A percentile compares a stretch with the other conserved stretches of the same genome.
Evolutionary conservation across 768 basidiomycete genomes (phyloP).

Genomic region (Russula vinacea): DNA sequence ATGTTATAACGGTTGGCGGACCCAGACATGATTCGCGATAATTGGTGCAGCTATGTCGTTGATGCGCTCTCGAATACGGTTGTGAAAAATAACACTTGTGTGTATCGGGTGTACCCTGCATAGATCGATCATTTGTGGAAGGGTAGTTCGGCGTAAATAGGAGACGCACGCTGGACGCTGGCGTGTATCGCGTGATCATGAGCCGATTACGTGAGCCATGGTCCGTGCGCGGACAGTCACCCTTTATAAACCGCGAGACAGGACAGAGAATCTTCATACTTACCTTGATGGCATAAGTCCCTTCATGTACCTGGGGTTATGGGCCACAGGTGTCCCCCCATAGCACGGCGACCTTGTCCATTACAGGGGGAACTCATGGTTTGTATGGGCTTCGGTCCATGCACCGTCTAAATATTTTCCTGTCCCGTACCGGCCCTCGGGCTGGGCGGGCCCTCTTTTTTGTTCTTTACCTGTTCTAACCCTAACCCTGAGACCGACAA

Average conservation of each 20-base stretch:
- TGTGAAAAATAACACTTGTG: too few relatives aligned
- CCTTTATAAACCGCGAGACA: neutral
- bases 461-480: constrained; percentile 19
- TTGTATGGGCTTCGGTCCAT: constrained; percentile 62
- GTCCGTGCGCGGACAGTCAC: constrained; percentile 18
- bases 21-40: too few relatives aligned
- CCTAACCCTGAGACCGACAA: constrained; percentile 10
- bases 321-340: constrained; percentile 33
- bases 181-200: too few relatives aligned
- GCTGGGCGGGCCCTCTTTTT: constrained; percentile 37
- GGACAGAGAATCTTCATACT: constrained; percentile 27
- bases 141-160: too few relatives aligned
- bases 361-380: constrained; percentile 31
- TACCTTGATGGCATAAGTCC: constrained; percentile 34
- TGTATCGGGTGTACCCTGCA: too few relatives aligned
- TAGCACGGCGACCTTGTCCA: constrained; percentile 35
- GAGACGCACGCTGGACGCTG: too few relatives aligned
- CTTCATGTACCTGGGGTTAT: constrained; percentile 33
- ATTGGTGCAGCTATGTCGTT: too few relatives aligned
- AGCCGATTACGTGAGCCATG: constrained; percentile 8
- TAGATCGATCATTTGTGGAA: too few relatives aligned
- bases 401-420: constrained; percentile 81
- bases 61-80: too few relatives aligned
- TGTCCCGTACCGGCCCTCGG: constrained; percentile 56
- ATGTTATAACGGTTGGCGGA: neutral